Conservation (phyloP, 306 rosid species). For the Arachis stenosperma region DNA sequence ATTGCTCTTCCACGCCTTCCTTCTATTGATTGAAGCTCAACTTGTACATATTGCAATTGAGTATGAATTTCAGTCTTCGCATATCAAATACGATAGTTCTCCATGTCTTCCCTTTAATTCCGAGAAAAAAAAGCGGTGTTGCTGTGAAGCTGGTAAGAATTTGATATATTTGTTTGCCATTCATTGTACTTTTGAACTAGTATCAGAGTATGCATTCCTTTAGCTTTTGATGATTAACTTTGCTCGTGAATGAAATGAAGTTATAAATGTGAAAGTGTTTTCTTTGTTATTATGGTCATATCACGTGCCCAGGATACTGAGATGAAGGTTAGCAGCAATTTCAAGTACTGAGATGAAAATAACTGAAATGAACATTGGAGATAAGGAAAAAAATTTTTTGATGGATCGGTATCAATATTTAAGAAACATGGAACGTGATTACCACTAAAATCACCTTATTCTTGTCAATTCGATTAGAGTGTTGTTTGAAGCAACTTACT, state of each 20-base stretch:
- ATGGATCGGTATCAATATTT: conserved; percentile 29
- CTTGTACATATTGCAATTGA: conserved; percentile 61
- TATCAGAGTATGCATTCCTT: conserved; percentile 7
- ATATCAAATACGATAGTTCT: conserved; percentile 74
- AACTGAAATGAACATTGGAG: conserved; percentile 25
- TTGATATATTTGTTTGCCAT: conserved; percentile 30
- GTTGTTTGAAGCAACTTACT: conserved; percentile 30
- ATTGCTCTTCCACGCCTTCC: neutral
- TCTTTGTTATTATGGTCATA: conserved; percentile 24
- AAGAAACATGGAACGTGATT: conserved; percentile 28
- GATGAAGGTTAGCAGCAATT: conserved; percentile 62
- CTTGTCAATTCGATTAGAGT: conserved; percentile 21
- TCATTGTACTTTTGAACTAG: conserved; percentile 28
- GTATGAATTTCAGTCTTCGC: conserved; percentile 73
- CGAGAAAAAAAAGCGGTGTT: conserved; percentile 95
- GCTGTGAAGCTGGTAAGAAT: conserved; percentile 75
- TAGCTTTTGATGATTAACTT: conserved; percentile 21
- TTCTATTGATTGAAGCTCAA: conserved; percentile 32
- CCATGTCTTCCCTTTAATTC: conserved; percentile 95
- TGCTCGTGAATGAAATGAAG: conserved; percentile 33
- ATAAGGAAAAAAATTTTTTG: conserved; percentile 22
- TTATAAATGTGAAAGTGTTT: conserved; percentile 6
- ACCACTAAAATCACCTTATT: conserved; percentile 21
- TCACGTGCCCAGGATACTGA: conserved; percentile 26
- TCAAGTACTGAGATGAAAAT: conserved; percentile 37